phyloP scores from a whole-genome alignment of 768 basidiomycete genomes.

The Calvatia gigantea region DNA sequence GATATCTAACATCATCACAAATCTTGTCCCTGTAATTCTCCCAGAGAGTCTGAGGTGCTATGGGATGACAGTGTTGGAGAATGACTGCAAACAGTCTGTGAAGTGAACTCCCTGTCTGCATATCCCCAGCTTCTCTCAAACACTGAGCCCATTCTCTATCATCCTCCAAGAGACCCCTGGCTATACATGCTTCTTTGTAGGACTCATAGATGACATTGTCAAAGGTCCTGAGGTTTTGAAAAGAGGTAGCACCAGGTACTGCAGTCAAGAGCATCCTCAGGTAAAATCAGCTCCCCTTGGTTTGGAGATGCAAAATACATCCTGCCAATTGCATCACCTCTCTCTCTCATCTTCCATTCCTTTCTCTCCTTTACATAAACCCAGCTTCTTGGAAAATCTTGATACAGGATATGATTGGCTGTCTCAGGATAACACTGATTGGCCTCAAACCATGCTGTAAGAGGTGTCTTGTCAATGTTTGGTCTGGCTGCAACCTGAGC shows the following conservation, averaged over 20 bases:
- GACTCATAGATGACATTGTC: constrained; percentile 19
- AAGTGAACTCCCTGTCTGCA: constrained; percentile 33
- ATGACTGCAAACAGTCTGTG: constrained; percentile 37
- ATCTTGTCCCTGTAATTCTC: constrained; percentile 27
- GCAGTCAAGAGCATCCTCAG: constrained; percentile 36
- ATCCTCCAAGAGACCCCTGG: constrained; percentile 41
- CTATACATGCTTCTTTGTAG: constrained; percentile 39
- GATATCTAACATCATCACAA: constrained; percentile 35
- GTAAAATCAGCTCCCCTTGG: constrained; percentile 36
- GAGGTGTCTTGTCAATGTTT: constrained; percentile 15
- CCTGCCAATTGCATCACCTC: constrained; percentile 32
- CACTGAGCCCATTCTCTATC: constrained; percentile 42
- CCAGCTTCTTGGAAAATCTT: constrained; percentile 30
- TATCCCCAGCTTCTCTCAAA: constrained; percentile 31
- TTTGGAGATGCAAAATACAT: constrained; percentile 37
- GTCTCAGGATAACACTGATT: constrained; percentile 21
- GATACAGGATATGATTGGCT: constrained; percentile 23
- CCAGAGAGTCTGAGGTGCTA: constrained; percentile 37
- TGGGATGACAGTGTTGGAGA: constrained; percentile 25
- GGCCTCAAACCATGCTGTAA: constrained; percentile 30
- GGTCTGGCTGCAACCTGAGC: constrained; percentile 18
- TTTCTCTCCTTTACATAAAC: constrained; percentile 7
- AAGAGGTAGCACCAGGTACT: constrained; percentile 30
- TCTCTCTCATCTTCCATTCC: constrained; percentile 26
- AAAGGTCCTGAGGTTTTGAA: constrained; percentile 20